phyloP scores from a whole-genome alignment of 768 basidiomycete genomes.

The Coprinellus micaceus region DNA sequence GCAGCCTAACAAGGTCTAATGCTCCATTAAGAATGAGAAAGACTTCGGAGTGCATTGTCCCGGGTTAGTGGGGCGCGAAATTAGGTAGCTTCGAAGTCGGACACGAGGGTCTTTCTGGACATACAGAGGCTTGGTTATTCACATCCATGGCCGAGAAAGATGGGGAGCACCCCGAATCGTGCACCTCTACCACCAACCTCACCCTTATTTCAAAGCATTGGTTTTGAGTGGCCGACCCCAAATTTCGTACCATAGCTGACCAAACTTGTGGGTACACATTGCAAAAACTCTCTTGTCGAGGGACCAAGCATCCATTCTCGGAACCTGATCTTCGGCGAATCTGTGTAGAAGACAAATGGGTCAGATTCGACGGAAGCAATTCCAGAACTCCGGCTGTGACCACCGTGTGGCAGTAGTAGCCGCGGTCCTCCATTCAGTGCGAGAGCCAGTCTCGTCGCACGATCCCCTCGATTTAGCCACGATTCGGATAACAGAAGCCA shows the following conservation, averaged over 20 bases:
- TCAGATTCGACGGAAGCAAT: background rate
- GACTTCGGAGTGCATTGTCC: background rate
- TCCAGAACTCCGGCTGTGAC: background rate
- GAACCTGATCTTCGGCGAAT: background rate
- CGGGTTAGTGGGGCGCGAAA: too few species aligned
- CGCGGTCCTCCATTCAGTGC: background rate
- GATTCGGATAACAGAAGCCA: background rate
- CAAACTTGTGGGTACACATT: background rate
- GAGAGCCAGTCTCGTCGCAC: background rate
- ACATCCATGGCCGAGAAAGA: background rate
- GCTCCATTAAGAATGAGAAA: background rate
- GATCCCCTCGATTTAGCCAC: background rate
- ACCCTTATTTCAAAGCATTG: background rate
- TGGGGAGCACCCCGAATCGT: background rate
- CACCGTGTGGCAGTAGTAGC: background rate
- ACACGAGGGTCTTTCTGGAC: background rate
- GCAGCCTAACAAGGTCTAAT: too few species aligned
- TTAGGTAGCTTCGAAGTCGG: too few species aligned
- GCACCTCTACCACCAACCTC: background rate
- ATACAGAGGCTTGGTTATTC: background rate
- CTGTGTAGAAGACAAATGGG: background rate
- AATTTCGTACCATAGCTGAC: background rate
- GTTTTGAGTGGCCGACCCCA: background rate
- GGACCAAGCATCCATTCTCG: background rate
- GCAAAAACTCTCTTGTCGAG: background rate